phyloP scores from a whole-genome alignment of 805 yeast genomes.

The Spathaspora passalidarum region DNA sequence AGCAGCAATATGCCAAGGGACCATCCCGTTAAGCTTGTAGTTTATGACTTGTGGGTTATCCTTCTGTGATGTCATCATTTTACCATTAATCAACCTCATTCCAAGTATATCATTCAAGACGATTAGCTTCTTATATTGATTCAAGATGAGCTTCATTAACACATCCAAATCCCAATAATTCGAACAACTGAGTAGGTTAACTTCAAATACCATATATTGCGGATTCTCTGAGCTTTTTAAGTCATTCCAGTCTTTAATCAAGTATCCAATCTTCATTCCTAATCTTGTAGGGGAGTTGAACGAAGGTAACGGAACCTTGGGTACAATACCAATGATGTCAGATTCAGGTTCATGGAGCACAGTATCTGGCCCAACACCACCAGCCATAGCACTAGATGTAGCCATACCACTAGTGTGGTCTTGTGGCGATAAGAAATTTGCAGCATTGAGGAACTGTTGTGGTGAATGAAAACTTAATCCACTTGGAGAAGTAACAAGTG shows the following conservation, averaged over 20 bases:
- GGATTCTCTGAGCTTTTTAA: neutral
- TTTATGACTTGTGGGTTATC: constrained; percentile 6
- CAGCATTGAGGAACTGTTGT: constrained; percentile 32
- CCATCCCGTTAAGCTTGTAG: constrained; percentile 28
- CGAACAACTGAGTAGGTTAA: constrained; percentile 71
- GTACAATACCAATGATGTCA: constrained; percentile 55
- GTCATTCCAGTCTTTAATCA: constrained; percentile 40
- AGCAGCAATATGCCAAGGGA: constrained; percentile 74
- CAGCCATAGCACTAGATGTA: neutral
- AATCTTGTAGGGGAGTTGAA: constrained; percentile 68
- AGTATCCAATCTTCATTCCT: constrained; percentile 69
- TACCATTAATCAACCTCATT: constrained; percentile 17
- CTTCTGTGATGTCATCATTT: constrained; percentile 4
- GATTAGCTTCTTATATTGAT: constrained; percentile 60
- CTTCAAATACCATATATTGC: constrained; percentile 48
- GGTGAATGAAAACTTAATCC: constrained; percentile 35
- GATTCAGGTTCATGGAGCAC: constrained; percentile 47
- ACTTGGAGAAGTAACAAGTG: constrained; percentile 28
- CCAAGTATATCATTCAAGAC: constrained; percentile 41
- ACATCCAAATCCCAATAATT: constrained; percentile 56
- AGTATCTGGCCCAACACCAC: constrained; percentile 17
- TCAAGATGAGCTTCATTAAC: constrained; percentile 52
- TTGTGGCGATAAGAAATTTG: constrained; percentile 30
- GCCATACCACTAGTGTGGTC: constrained; percentile 6
- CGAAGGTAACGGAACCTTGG: constrained; percentile 60